Base-by-base conservation (phyloP, 1,139 yeast genomes). In the Insectozyma bohioensis region DNA sequence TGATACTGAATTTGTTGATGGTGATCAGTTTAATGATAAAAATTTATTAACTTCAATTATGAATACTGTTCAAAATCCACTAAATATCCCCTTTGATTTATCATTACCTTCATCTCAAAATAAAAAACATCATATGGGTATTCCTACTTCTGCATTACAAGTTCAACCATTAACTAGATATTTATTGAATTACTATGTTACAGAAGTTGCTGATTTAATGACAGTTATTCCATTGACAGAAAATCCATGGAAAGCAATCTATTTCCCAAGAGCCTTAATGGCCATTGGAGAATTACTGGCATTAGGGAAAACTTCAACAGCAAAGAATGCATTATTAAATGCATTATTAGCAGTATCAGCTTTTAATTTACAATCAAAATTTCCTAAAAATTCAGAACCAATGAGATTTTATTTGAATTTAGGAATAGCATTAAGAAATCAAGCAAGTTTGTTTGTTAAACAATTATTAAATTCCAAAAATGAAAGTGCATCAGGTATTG, bases 221-320 rank as follows among this genome's bases (percentile, higher is more conserved):
- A 83, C 95, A 0, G 95, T 86, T 8, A 81, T 86, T 19, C 85
- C 87, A 1, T 70, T 85, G 32, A 78, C 85, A 0, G 84, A 82
- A 42, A 86, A 85, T 49, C 95, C 95, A 0, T 87, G 95, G 95
- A 82, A 81, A 49, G 80, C 83, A 1, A 78, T 86, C 15, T 86
- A 85, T 54, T 78, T 86, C 41, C 95, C 95, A 1, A 61, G 94
- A 33, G 95, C 95, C 0, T 56, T 82, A 27, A 72, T 77, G 68
- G 95, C 94, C 0, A 71, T 84, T 21, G 95, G 95, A 2, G 95
- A 87, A 49, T 60, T 86, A 12, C 76, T 81, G 30, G 82, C 88
- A 0, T 57, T 81, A 28, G 95, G 95, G 0, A 66, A 68, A 35
- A 85, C 95, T 0, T 75, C 90, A 1, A 74, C 79, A 34, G 88